Conservation (phyloP, 352 stramenopile genomes). For the Phytopythium montanum region DNA sequence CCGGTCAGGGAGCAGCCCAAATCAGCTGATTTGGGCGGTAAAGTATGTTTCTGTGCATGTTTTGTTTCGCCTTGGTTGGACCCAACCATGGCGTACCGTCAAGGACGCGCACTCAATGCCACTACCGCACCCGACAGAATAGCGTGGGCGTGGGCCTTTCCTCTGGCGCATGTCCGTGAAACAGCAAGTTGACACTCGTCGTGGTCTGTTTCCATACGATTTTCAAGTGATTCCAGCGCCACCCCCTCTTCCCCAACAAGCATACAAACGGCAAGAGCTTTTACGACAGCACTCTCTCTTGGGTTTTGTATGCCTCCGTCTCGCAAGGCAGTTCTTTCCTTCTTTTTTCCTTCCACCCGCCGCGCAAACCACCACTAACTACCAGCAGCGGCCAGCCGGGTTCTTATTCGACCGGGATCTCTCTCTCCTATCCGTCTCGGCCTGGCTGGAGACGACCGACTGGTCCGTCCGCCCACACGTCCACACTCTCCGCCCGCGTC, state of each 20-base stretch:
- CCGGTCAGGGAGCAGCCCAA: no score
- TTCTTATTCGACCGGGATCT: not conserved
- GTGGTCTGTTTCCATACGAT: not conserved
- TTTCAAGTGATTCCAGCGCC: not conserved
- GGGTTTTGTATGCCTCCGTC: not conserved
- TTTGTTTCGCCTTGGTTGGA: no score
- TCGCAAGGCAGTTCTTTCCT: not conserved
- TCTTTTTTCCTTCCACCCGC: constrained; percentile 1
- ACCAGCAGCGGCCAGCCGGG: not conserved
- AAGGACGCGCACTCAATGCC: not conserved
- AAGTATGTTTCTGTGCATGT: no score
- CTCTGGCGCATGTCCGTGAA: constrained; percentile 12
- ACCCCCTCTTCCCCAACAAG: not conserved
- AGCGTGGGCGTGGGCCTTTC: not conserved
- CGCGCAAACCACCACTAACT: not conserved
- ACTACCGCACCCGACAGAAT: not conserved
- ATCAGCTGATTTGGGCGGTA: no score
- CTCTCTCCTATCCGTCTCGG: not conserved
- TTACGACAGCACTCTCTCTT: not conserved
- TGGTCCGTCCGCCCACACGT: no score
- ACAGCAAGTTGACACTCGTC: constrained; percentile 10
- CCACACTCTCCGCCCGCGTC: not conserved
- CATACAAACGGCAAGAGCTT: constrained; percentile 6
- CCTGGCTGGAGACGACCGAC: not conserved
- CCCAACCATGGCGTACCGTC: not conserved